A percentile compares a stretch with the other conserved stretches of the same genome.
Evolutionary conservation across 1,284 basidiomycete genomes (phyloP).

Genomic region (Pseudozyma thailandica): DNA sequence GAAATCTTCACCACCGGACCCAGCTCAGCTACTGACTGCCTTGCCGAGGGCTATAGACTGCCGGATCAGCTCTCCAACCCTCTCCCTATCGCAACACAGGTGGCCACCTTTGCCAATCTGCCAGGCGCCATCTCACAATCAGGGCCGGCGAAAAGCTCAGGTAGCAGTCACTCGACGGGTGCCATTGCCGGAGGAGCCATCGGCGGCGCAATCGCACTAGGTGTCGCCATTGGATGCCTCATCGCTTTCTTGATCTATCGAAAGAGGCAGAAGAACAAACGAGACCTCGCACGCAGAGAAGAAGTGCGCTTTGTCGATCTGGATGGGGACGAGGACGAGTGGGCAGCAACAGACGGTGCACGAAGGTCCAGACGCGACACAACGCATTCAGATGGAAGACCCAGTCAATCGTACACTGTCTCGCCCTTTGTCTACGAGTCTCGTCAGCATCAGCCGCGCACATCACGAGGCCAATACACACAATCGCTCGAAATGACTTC

Average conservation of each 20-base stretch:
- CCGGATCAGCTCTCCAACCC: constrained; percentile 15
- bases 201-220: constrained; percentile 53
- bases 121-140: constrained; percentile 43
- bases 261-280: constrained; percentile 41
- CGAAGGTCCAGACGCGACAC: constrained; percentile 9
- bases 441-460: constrained; percentile 4
- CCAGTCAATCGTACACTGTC: constrained; percentile 27
- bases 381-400: constrained; percentile 1
- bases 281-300: constrained; percentile 47
- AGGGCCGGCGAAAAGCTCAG: neutral
- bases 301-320: constrained; percentile 56
- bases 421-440: constrained; percentile 54
- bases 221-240: constrained; percentile 37
- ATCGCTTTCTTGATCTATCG: constrained; percentile 48
- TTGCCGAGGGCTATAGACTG: constrained; percentile 16
- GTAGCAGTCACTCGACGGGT: constrained; percentile 20
- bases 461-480: constrained; percentile 12
- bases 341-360: constrained; percentile 5
- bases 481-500: constrained; percentile 43
- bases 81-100: constrained; percentile 28
- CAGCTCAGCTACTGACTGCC: constrained; percentile 21
- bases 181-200: constrained; percentile 58
- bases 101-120: constrained; percentile 42
- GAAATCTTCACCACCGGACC: constrained; percentile 41
- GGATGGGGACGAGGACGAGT: constrained; percentile 53